Evolutionary conservation across 805 yeast genomes (phyloP), one percentile per base, ranked within the genome.

Genomic region (Candida koratica): DNA sequence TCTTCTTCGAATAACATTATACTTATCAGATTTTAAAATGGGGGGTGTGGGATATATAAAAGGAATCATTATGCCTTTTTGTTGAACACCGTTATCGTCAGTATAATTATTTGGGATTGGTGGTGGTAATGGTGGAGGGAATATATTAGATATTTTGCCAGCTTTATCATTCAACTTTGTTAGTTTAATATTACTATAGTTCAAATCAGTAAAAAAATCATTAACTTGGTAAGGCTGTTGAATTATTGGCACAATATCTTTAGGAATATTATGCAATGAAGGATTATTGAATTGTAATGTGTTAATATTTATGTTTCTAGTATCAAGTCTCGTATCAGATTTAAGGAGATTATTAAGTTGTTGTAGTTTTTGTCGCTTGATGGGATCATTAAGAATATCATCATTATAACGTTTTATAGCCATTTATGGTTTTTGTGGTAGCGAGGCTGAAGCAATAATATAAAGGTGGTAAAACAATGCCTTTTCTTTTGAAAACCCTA

Each of bases 31-130:
- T 27, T 52, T 44, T 9, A 64, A 45, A 4, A 53, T 41, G 4
- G 71, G 71, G 4, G 71, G 66, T 8, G 69, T 64, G 2, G 73
- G 73, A 41, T 48, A 67, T 5, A 67, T 61, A 40, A 67, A 65
- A 9, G 73, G 73, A 6, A 67, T 58, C 69, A 64, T 63, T 2
- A 64, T 51, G 0, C 71, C 70, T 12, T 48, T 46, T 5, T 17
- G 25, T 24, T 10, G 18, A 6, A 6, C 12, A 10, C 23, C 28
- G 7, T 23, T 16, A 17, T 25, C 35, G 15, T 23, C 34, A 23
- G 10, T 23, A 18, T 24, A 18, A 36, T 30, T 20, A 6, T 24
- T 32, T 15, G 49, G 47, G 6, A 34, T 15, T 19, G 41, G 45
- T 6, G 71, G 71, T 11, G 71, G 66, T 13, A 51, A 34, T 4